Base-by-base conservation (phyloP, 495 filamentous ascomycete species). In the Patellaria atrata region DNA sequence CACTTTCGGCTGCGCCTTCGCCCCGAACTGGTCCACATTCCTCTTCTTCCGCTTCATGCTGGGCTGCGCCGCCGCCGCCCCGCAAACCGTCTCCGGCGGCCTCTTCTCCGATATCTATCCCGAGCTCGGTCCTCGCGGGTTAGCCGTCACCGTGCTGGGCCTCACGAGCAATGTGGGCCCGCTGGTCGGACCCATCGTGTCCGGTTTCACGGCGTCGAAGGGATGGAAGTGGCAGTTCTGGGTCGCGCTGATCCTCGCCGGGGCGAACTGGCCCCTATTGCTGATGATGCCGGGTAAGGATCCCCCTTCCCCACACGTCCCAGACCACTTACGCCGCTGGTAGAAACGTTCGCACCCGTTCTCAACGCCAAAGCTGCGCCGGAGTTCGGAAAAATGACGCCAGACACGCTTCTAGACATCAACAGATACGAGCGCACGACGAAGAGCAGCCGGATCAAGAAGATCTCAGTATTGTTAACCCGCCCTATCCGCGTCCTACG, bases 41-140 rank as follows among this genome's bases (percentile, higher is more conserved):
- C 21, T 33, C 14, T 17, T 33, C 21, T 33, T 33, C 21, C 30
- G 30, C 30, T 33, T 33, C 30, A 13, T 33, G 14, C 21, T 18
- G 30, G 30, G 30, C 21, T 13, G 14, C 30, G 16, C 21, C 21
- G 30, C 30, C 16, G 16, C 30, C 14, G 30, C 30, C 14, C 30
- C 30, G 21, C 16, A 17, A 33, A 33, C 30, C 16, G 30, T 33
- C 21, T 13, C 21, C 14, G 30, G 30, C 12, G 30, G 30, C 30
- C 16, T 33, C 21, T 33, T 33, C 21, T 13, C 30, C 30, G 30
- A 33, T 33, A 33, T 33, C 30, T 33, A 33, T 33, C 14, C 16
- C 21, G 30, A 33, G 16, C 30, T 18, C 21, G 30, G 16, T 13
- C 16, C 14, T 17, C 16, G 30, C 16, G 30, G 30, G 16, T 18